Conservation (phyloP, 2,329 filamentous ascomycete species). For the Colletotrichum melonis region DNA sequence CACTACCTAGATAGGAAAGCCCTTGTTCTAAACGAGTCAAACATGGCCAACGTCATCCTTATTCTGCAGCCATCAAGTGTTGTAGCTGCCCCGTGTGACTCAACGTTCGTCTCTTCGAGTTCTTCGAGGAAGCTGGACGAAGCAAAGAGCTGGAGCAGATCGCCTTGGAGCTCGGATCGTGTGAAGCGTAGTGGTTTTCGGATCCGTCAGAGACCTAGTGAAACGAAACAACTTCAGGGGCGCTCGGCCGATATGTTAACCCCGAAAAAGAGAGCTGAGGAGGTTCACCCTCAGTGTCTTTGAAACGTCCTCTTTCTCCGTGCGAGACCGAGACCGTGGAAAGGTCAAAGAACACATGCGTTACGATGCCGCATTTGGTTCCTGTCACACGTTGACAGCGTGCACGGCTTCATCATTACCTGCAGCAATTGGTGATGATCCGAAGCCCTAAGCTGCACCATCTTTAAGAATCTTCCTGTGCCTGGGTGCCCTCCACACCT, state of each 20-base stretch:
- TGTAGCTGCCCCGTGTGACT: background rate
- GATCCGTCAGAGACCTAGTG: background rate
- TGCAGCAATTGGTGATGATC: background rate
- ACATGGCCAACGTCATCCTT: background rate
- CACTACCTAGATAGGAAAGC: background rate
- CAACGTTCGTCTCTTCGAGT: background rate
- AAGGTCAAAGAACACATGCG: background rate
- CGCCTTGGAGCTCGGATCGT: background rate
- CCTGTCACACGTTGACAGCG: slow-evolving; percentile 4
- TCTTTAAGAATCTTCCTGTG: background rate
- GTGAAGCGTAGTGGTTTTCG: background rate
- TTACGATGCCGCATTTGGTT: background rate
- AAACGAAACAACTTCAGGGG: slow-evolving; percentile 6
- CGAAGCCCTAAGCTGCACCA: background rate
- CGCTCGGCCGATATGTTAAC: background rate
- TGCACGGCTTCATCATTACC: background rate
- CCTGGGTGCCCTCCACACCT: background rate
- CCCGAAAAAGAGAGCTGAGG: background rate
- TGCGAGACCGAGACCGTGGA: background rate
- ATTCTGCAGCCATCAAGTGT: background rate
- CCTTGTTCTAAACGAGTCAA: background rate
- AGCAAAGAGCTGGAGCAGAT: no score
- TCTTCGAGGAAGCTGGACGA: background rate
- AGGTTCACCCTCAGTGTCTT: background rate
- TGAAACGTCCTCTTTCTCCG: background rate